Evolutionary conservation across 768 basidiomycete species (phyloP).

Genomic region (Sporobolomyces pararoseus): DNA sequence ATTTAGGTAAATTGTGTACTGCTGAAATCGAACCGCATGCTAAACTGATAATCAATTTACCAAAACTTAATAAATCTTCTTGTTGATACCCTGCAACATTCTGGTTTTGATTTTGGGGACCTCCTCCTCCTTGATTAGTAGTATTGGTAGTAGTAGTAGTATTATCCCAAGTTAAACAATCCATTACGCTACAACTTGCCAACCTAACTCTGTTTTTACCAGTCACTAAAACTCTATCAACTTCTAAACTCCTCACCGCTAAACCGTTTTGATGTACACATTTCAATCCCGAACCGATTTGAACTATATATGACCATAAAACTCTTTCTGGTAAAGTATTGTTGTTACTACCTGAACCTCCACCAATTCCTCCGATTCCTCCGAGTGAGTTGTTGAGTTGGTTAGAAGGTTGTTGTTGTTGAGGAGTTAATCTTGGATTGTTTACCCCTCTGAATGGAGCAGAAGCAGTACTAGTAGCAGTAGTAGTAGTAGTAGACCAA

Average conservation of each 20-base stretch:
- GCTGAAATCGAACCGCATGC: slow-evolving; percentile 67
- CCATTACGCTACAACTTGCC: slow-evolving; percentile 77
- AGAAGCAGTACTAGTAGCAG: slow-evolving; percentile 50
- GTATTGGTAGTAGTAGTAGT: too few relatives aligned
- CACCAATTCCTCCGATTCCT: too few relatives aligned
- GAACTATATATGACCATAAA: slow-evolving; percentile 88
- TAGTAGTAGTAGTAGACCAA: slow-evolving; percentile 50
- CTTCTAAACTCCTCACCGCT: slow-evolving; percentile 76
- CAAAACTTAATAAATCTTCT: slow-evolving; percentile 84
- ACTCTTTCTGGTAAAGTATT: slow-evolving; percentile 72
- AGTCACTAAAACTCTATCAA: slow-evolving; percentile 79
- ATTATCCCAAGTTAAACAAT: slow-evolving; percentile 80
- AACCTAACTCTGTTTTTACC: slow-evolving; percentile 88
- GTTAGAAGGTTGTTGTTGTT: too few relatives aligned
- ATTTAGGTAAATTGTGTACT: slow-evolving; percentile 65
- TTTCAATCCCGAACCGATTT: slow-evolving; percentile 65
- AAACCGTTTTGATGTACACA: slow-evolving; percentile 75
- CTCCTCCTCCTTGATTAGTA: too few relatives aligned
- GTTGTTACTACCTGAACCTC: too few relatives aligned
- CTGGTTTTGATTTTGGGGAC: too few relatives aligned
- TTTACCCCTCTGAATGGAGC: slow-evolving; percentile 43
- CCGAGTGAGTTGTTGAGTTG: too few relatives aligned
- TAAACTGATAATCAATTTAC: slow-evolving; percentile 72
- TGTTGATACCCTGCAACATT: too few relatives aligned
- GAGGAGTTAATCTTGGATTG: slow-evolving; percentile 5